Base-by-base conservation (phyloP, 257 asterid genomes). In the Primulina eburnea region DNA sequence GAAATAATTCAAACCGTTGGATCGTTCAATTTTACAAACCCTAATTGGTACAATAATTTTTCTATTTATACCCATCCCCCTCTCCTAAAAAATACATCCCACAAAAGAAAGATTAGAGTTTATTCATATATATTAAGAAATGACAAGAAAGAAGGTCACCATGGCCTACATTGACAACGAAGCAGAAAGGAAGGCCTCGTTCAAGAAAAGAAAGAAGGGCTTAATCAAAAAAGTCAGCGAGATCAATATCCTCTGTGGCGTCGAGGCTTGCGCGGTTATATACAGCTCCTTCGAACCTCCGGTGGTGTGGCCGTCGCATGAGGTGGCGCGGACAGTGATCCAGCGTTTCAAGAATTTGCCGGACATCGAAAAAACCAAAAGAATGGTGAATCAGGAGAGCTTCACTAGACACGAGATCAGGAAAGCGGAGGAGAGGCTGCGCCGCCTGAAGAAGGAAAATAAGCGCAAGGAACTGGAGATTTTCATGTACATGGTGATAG, bases 181-280 rank as follows among this genome's bases (percentile, higher is more conserved):
- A 38, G 53, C 85, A 0, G 83, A 79, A 26, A 73, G 87, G 33
- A 77, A 76, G 70, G 87, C 89, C 0, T 77, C 89, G 0, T 84
- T 52, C 74, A 77, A 76, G 72, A 84, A 84, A 14, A 47, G 89
- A 7, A 84, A 82, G 83, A 84, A 71, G 74, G 89, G 89, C 0
- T 58, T 84, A 38, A 69, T 84, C 37, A 84, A 84, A 74, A 82
- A 84, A n/a, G 80, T 76, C 24, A 59, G 66, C 7, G 87, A 84
- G 65, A 37, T 84, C 4, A 75, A 72, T 79, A 77, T 76, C 12
- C 83, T 84, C 0, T 82, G 89, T 50, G 89, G 76, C 16, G 83
- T 84, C 4, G 79, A 77, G 0, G 83, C 85, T 2, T 82, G 85
- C 35, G 80, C 69, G 7, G 71, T 84, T 50, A 72, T 84, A 67